These are phyloP conservation scores for Sabuloglossum arenarium DNA, from an alignment of 495 filamentous ascomycete species.

Conservation along the genomic window DNA sequence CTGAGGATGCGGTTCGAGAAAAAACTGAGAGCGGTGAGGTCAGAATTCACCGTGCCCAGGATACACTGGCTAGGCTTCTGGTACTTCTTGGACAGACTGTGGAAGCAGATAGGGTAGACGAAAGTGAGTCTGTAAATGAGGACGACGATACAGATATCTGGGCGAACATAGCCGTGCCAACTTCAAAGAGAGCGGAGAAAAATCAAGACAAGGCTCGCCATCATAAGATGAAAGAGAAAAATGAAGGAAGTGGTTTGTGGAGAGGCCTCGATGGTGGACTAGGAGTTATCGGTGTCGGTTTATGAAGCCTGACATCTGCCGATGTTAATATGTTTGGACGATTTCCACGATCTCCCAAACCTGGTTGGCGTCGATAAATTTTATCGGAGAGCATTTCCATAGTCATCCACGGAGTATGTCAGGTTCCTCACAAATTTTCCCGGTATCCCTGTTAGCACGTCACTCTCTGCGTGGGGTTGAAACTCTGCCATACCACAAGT, in stretches of 20 bases:
- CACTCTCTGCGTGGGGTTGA: background rate
- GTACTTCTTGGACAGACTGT: slow-evolving; percentile 12
- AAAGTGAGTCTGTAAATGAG: background rate
- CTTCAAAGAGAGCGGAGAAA: background rate
- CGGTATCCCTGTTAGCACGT: background rate
- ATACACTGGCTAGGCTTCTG: slow-evolving; percentile 16
- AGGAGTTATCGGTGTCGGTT: background rate
- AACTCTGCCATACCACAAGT: background rate
- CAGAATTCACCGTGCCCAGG: slow-evolving; percentile 16
- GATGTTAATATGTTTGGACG: background rate
- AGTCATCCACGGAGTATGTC: background rate
- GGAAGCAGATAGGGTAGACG: background rate
- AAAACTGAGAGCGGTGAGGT: slow-evolving; percentile 4
- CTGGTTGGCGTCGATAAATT: background rate
- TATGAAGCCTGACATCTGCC: background rate
- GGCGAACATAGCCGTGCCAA: slow-evolving; percentile 7
- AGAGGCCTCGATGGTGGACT: background rate
- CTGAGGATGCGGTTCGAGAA: slow-evolving; percentile 17
- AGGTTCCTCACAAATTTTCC: background rate
- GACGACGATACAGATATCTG: slow-evolving; percentile 18
- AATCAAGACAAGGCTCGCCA: background rate
- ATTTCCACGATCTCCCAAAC: background rate
- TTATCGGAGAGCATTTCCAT: background rate
- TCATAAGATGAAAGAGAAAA: background rate
- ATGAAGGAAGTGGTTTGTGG: background rate